These are phyloP conservation scores for Mycocentrospora acerina DNA, from an alignment of 2,329 filamentous ascomycete genomes.

Conservation along the genomic window DNA sequence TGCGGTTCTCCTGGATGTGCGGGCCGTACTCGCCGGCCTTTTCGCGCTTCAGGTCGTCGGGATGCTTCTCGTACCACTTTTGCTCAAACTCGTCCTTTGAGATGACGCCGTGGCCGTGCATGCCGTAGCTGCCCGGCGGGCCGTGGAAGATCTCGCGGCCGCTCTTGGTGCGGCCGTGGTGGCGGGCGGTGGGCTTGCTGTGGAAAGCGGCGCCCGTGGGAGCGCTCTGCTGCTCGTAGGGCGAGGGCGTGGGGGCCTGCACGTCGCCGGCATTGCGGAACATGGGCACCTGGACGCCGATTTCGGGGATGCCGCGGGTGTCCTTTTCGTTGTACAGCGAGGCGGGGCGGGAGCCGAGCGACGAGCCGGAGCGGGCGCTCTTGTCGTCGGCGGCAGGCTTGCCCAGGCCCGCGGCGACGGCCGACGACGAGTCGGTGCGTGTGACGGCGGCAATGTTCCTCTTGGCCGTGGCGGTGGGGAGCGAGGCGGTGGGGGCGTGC, in stretches of 20 bases:
- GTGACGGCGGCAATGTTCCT: conserved; percentile 82
- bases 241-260: conserved; percentile 85
- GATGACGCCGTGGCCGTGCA: conserved; percentile 81
- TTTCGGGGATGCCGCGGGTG: conserved; percentile 87
- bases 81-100: conserved; percentile 82
- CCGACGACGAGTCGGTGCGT: conserved; percentile 84
- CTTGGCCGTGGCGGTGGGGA: conserved; percentile 79
- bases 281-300: conserved; percentile 92
- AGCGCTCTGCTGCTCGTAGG: conserved; percentile 46
- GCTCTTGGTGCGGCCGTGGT: conserved; percentile 67
- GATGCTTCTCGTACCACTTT: conserved; percentile 91
- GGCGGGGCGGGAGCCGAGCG: conserved; percentile 50
- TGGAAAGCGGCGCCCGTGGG: conserved; percentile 54
- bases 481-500: conserved; percentile 83
- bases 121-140: conserved; percentile 87
- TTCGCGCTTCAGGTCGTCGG: conserved; percentile 73
- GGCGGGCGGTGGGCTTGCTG: conserved; percentile 57
- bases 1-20: conserved; percentile 59
- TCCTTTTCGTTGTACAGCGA: conserved; percentile 62
- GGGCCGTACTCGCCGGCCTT: conserved; percentile 67
- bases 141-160: conserved; percentile 67
- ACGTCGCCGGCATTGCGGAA: conserved; percentile 90
- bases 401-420: conserved; percentile 81
- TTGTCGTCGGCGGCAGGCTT: conserved; percentile 48
- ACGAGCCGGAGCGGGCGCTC: conserved; percentile 34